Evolutionary conservation across 2,329 filamentous ascomycete genomes (phyloP), one percentile per base, ranked within the genome.

Genomic region (Mollisiaceae sp.): DNA sequence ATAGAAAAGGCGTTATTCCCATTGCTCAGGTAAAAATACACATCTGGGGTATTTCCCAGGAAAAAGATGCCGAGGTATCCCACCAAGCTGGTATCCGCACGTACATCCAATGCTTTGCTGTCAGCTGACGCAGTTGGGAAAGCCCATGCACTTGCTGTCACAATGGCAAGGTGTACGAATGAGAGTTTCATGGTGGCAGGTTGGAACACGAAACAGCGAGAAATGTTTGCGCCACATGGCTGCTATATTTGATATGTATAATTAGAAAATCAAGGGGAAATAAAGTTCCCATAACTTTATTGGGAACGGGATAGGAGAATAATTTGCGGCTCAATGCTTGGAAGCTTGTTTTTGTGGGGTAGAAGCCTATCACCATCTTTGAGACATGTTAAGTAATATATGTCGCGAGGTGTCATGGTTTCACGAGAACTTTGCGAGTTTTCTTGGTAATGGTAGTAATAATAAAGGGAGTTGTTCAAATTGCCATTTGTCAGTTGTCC

Each of bases 31-130:
- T 86, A 84, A 65, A 85, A 82, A 72, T 85, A 86, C 2, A 86
- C 80, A 59, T 80, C 82, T 0, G 83, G 83, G 41, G 83, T 82
- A 35, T 82, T 78, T 5, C 84, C 83, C 3, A 85, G 79, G 71
- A 86, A 86, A 73, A 86, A 85, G 9, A 81, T 82, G 2, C 82
- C 83, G 1, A 86, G 75, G 71, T 86, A 86, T 1, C 83, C 82
- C 0, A 80, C 81, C 2, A 85, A 74, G 59, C 75, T 79, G 0
- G 80, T 15, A 52, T 81, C 66, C 8, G 66, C 68, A 5, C 67
- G 61, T 15, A 50, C n/a, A 20, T 59, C 35, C 18, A 67, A 58
- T 9, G 62, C 58, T 14, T 56, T 60, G 20, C 8, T 52, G 2
- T 58, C 6, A 57, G 32, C 1, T 27, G 45, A 24, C 6, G 9